Evolutionary conservation across 331 rosid genomes (phyloP).

Genomic region (Pyracantha coccinea): DNA sequence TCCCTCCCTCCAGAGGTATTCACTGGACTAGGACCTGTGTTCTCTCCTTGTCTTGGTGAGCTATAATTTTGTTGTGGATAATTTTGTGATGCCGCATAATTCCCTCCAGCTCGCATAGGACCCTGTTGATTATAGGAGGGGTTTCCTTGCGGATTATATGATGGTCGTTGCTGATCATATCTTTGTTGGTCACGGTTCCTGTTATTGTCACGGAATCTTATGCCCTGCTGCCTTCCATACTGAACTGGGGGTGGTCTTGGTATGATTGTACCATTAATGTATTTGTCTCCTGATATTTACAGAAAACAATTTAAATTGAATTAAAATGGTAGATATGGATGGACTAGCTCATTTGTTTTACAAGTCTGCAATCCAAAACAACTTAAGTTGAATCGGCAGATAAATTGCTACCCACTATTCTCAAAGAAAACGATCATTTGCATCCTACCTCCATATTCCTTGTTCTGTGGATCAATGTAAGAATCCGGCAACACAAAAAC

Average conservation of each 20-base stretch:
- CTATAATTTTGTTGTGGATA: conserved; percentile 23
- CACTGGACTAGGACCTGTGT: conserved; percentile 32
- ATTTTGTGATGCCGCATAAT: conserved; percentile 40
- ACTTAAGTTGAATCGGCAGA: background rate
- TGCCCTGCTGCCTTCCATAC: conserved; percentile 46
- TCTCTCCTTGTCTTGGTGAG: conserved; percentile 44
- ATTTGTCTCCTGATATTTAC: conserved; percentile 65
- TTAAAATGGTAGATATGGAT: background rate
- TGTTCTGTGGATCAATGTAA: conserved; percentile 68
- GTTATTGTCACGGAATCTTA: conserved; percentile 35
- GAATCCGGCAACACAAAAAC: conserved; percentile 81
- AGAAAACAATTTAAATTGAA: conserved; percentile 1
- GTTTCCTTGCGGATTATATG: conserved; percentile 36
- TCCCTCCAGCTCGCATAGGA: conserved; percentile 49
- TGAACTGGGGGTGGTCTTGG: conserved; percentile 87
- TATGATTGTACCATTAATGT: conserved; percentile 68
- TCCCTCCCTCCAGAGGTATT: conserved; percentile 31
- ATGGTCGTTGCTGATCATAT: conserved; percentile 31
- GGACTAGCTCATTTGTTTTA: background rate
- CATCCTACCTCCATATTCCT: conserved; percentile 77
- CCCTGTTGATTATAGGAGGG: conserved; percentile 32
- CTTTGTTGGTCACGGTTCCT: conserved; percentile 36
- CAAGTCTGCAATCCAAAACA: background rate
- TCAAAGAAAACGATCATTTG: background rate
- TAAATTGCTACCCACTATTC: background rate